Conservation (phyloP, 2,329 filamentous ascomycete genomes). For the Penicillium sp. region DNA sequence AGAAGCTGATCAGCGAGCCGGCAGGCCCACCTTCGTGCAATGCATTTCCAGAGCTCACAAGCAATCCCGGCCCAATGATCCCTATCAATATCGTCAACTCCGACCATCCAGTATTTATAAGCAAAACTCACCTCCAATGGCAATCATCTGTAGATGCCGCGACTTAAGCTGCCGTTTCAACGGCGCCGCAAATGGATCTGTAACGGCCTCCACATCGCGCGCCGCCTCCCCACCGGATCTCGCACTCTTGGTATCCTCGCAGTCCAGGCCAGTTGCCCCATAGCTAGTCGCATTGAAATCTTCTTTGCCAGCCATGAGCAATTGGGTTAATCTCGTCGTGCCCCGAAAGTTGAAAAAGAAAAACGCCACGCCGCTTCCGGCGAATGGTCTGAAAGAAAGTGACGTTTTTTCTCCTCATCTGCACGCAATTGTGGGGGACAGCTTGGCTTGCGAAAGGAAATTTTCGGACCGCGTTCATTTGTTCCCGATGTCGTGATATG, state of each 20-base stretch:
- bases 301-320: background rate
- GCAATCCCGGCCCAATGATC: conserved; percentile 67
- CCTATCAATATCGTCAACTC: conserved; percentile 33
- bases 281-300: background rate
- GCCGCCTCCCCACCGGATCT: background rate
- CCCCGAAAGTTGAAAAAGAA: background rate
- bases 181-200: conserved; percentile 25
- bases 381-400: background rate
- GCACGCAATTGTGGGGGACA: background rate
- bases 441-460: background rate
- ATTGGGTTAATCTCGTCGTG: background rate
- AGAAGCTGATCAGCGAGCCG: conserved; percentile 71
- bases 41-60: conserved; percentile 71
- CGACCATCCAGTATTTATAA: background rate
- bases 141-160: conserved; percentile 66
- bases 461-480: conserved; percentile 18
- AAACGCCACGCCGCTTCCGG: background rate
- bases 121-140: conserved; percentile 55
- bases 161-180: conserved; percentile 53
- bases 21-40: conserved; percentile 69
- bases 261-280: background rate
- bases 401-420: background rate
- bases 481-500: conserved; percentile 28
- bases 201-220: conserved; percentile 3
- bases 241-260: background rate